Conservation (phyloP, 495 filamentous ascomycete species). For the Lasiosphaeriaceae sp. region DNA sequence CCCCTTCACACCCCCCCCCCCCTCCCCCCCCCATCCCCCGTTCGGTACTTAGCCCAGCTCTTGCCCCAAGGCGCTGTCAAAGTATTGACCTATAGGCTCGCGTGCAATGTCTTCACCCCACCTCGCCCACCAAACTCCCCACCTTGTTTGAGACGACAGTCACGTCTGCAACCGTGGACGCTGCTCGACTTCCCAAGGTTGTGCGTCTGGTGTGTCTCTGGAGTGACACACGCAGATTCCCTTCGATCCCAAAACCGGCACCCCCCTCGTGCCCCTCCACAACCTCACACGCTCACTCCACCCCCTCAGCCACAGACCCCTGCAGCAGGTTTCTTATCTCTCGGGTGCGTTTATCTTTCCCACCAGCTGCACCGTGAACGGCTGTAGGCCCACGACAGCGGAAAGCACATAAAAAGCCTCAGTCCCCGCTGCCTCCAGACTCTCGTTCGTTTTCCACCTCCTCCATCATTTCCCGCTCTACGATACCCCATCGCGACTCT, state of each 20-base stretch:
- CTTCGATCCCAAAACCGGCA: not conserved
- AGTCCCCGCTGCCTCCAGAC: constrained; percentile 9
- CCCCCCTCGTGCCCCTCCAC: not conserved
- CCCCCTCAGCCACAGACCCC: not conserved
- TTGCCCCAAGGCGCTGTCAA: not conserved
- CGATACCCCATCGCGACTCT: constrained; percentile 9
- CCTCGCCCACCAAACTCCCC: constrained; percentile 3
- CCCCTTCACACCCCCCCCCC: too few species aligned
- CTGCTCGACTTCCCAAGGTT: too few species aligned
- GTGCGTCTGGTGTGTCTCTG: not conserved
- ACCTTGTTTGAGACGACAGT: not conserved
- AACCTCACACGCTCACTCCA: not conserved
- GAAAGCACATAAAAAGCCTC: constrained; percentile 18
- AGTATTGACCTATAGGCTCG: not conserved
- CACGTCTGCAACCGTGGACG: not conserved
- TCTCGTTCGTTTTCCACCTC: not conserved
- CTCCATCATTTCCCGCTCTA: constrained; percentile 1
- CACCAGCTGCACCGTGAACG: not conserved
- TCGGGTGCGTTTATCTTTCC: not conserved
- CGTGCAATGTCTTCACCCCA: not conserved
- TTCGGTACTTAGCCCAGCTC: not conserved
- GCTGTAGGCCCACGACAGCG: constrained; percentile 4
- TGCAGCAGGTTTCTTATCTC: not conserved
- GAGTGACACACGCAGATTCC: not conserved
- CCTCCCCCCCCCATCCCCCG: too few species aligned